These are phyloP conservation scores for Austroboletus olivaceoglutinosus DNA, from an alignment of 1,284 basidiomycete species.

Conservation along the genomic window DNA sequence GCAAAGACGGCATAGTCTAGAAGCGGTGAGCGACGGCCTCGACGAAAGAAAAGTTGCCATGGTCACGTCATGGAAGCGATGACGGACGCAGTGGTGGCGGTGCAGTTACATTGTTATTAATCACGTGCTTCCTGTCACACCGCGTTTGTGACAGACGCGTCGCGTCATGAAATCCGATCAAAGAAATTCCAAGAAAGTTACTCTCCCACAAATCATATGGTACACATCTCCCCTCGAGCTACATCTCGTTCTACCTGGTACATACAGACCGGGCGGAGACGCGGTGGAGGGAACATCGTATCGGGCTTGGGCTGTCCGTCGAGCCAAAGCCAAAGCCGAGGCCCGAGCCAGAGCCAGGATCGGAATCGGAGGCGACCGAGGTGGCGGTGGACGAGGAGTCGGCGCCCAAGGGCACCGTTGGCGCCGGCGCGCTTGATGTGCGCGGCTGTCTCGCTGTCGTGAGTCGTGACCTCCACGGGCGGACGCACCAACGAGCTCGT, in stretches of 20 bases:
- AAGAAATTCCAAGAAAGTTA: slow-evolving; percentile 2
- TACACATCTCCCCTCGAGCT: slow-evolving; percentile 26
- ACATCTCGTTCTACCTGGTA: slow-evolving; percentile 15
- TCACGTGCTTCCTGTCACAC: slow-evolving; percentile 32
- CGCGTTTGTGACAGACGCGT: slow-evolving; percentile 34
- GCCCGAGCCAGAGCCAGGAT: not conserved
- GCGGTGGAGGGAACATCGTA: slow-evolving; percentile 76
- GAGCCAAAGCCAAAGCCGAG: slow-evolving; percentile 24
- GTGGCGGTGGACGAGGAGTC: slow-evolving; percentile 40
- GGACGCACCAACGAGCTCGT: slow-evolving; percentile 81
- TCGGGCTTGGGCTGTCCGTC: slow-evolving; percentile 66
- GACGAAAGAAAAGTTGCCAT: slow-evolving; percentile 20
- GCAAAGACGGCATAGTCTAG: slow-evolving; percentile 69
- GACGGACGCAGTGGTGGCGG: slow-evolving; percentile 16
- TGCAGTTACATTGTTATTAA: slow-evolving; percentile 13
- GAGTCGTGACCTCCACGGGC: slow-evolving; percentile 80
- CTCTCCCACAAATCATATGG: slow-evolving; percentile 20
- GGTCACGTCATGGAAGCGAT: not conserved
- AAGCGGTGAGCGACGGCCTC: not conserved
- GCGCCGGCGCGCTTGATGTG: slow-evolving; percentile 76
- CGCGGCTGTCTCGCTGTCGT: slow-evolving; percentile 68
- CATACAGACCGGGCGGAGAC: slow-evolving; percentile 26
- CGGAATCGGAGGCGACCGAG: slow-evolving; percentile 12
- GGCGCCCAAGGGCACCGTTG: slow-evolving; percentile 75
- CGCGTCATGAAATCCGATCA: slow-evolving; percentile 11